phyloP scores from a whole-genome alignment of 2,329 filamentous ascomycete genomes.

The Epichloe gansuensis region DNA sequence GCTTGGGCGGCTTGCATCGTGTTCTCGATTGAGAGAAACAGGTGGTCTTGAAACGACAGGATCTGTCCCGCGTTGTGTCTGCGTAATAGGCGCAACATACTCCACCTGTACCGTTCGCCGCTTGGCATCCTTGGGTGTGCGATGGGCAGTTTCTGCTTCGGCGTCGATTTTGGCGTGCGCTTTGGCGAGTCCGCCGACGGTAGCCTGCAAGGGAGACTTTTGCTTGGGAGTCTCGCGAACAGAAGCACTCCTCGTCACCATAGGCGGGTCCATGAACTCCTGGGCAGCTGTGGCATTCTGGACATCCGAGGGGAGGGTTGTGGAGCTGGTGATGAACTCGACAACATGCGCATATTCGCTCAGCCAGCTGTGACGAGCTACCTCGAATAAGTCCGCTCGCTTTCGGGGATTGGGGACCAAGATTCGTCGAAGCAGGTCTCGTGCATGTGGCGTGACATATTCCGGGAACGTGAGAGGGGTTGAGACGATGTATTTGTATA shows the following conservation, averaged over 20 bases:
- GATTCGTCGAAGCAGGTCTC: slow-evolving; percentile 84
- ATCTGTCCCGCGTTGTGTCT: slow-evolving; percentile 59
- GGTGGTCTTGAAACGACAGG: slow-evolving; percentile 16
- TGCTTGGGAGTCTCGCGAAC: slow-evolving; percentile 77
- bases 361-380: slow-evolving; percentile 94
- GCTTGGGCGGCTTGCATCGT: slow-evolving; percentile 20
- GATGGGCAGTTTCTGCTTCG: slow-evolving; percentile 42
- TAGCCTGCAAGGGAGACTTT: slow-evolving; percentile 36
- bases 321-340: slow-evolving; percentile 91
- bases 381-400: slow-evolving; percentile 91
- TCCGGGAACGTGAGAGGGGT: slow-evolving; percentile 96
- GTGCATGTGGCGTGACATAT: slow-evolving; percentile 93
- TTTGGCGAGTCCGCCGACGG: slow-evolving; percentile 52
- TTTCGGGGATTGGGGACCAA: slow-evolving; percentile 91
- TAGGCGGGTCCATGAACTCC: slow-evolving; percentile 43
- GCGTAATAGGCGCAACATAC: slow-evolving; percentile 84
- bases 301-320: slow-evolving; percentile 76
- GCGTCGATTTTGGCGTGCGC: slow-evolving; percentile 65
- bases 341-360: slow-evolving; percentile 96
- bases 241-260: slow-evolving; percentile 75
- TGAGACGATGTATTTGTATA: slow-evolving; percentile 98
- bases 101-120: slow-evolving; percentile 93
- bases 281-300: slow-evolving; percentile 62
- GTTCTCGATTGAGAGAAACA: slow-evolving; percentile 26
- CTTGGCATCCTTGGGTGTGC: slow-evolving; percentile 74